Percentiles rank a stretch among this genome's conserved stretches.
These are phyloP conservation scores for Craspedostauros australis DNA, from an alignment of 108 stramenopile species.

Conservation along the genomic window DNA sequence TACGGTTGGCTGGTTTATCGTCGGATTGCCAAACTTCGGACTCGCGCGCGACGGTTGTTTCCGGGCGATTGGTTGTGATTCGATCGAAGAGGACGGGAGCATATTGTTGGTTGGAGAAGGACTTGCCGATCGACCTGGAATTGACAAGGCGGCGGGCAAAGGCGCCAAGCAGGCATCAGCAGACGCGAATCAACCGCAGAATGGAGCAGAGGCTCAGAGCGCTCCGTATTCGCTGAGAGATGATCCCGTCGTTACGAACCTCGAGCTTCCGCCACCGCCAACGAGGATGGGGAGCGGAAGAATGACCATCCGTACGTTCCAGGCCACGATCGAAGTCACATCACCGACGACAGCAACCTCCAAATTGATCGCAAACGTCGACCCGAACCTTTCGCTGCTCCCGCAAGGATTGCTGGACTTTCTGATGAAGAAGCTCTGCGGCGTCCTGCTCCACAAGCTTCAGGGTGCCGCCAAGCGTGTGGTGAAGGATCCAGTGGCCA, in stretches of 20 bases:
- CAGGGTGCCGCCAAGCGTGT: slow-evolving; percentile 68
- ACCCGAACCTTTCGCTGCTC: slow-evolving; percentile 77
- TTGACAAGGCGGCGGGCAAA: slow-evolving; percentile 7
- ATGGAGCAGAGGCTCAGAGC: slow-evolving; percentile 1
- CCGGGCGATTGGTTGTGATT: slow-evolving; percentile 88
- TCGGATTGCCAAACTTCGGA: slow-evolving; percentile 60
- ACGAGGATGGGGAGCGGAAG: slow-evolving; percentile 62
- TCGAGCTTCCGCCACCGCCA: slow-evolving; percentile 65
- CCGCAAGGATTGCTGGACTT: slow-evolving; percentile 87
- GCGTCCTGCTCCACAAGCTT: slow-evolving; percentile 73
- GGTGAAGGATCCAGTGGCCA: slow-evolving; percentile 60
- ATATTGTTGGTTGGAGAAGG: slow-evolving; percentile 77
- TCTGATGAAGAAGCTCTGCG: slow-evolving; percentile 86
- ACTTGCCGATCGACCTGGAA: slow-evolving; percentile 46
- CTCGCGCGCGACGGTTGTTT: slow-evolving; percentile 69
- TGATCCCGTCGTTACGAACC: slow-evolving; percentile 42
- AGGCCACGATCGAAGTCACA: slow-evolving; percentile 61
- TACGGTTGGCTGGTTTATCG: slow-evolving; percentile 71
- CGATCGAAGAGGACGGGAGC: slow-evolving; percentile 73
- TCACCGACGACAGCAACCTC: slow-evolving; percentile 74
- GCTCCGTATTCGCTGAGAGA: slow-evolving; percentile 31
- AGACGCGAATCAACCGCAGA: not conserved
- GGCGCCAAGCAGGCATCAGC: not conserved
- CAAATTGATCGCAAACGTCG: slow-evolving; percentile 80
- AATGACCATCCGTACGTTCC: slow-evolving; percentile 71